A percentile compares a stretch with the other conserved stretches of the same genome.
phyloP scores from a whole-genome alignment of 192 early-diverging fungal species.

The Coemansia sp. region DNA sequence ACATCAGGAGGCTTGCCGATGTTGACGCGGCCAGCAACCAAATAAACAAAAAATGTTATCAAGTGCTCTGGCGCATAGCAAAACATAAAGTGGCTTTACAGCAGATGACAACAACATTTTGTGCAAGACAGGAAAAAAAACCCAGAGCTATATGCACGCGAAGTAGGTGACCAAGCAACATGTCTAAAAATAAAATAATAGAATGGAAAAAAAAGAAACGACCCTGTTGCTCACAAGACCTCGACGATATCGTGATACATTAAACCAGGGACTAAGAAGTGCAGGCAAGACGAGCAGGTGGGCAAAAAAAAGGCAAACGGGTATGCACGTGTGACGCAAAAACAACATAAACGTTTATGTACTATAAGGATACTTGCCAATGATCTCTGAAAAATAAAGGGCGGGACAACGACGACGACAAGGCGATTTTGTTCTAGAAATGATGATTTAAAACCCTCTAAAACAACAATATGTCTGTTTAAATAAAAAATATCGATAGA shows the following conservation, averaged over 20 bases:
- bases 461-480: too few species aligned
- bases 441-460: too few species aligned
- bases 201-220: not conserved
- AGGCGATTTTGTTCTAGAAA: too few species aligned
- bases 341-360: too few species aligned
- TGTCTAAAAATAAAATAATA: not conserved
- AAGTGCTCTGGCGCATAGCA: not conserved
- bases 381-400: not conserved
- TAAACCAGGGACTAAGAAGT: not conserved
- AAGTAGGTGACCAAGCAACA: constrained; percentile 6
- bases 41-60: not conserved
- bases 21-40: not conserved
- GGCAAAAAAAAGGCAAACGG: too few species aligned
- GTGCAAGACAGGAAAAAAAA: not conserved
- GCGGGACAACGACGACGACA: too few species aligned
- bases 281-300: too few species aligned
- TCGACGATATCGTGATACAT: not conserved
- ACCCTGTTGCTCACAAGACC: constrained; percentile 1
- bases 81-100: not conserved
- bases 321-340: too few species aligned
- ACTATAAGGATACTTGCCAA: not conserved
- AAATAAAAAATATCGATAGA: not conserved
- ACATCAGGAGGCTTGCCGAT: not conserved
- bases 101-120: not conserved
- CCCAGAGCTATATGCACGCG: constrained; percentile 5